These are phyloP conservation scores for Astragalus membranaceus DNA, from an alignment of 306 rosid species.

Conservation along the genomic window DNA sequence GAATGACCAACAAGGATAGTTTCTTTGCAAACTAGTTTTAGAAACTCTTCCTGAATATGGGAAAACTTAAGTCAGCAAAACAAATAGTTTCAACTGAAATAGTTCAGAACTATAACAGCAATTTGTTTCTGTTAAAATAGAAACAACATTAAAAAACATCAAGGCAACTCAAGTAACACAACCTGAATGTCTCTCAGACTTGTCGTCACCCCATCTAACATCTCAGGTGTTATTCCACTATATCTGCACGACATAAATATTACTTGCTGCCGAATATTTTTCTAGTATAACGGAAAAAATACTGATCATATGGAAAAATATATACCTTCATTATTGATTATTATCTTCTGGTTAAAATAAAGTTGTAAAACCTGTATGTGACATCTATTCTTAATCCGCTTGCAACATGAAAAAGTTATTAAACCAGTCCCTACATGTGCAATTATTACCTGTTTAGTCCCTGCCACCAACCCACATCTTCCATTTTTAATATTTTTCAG, in stretches of 20 bases:
- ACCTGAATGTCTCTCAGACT: slow-evolving; percentile 89
- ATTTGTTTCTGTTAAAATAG: not conserved
- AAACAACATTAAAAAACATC: slow-evolving; percentile 6
- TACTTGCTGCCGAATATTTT: not conserved
- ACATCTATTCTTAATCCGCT: too few relatives aligned
- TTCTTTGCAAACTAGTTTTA: slow-evolving; percentile 73
- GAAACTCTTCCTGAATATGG: slow-evolving; percentile 60
- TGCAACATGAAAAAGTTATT: too few relatives aligned
- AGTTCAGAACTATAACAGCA: not conserved
- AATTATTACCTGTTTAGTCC: too few relatives aligned
- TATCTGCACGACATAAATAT: slow-evolving; percentile 44
- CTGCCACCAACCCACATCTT: too few relatives aligned
- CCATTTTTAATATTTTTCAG: too few relatives aligned
- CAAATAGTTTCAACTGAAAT: slow-evolving; percentile 20
- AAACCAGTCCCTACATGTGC: too few relatives aligned
- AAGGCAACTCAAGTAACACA: slow-evolving; percentile 19
- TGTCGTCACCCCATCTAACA: slow-evolving; percentile 83
- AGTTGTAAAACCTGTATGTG: too few relatives aligned
- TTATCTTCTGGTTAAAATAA: not conserved
- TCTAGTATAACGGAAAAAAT: not conserved
- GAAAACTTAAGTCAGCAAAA: slow-evolving; percentile 33
- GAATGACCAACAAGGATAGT: slow-evolving; percentile 92
- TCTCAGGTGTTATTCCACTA: slow-evolving; percentile 90
- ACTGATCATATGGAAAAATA: not conserved
- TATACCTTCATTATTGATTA: not conserved